These are phyloP conservation scores for Medicago truncatula DNA, from an alignment of 306 rosid genomes.

Conservation along the genomic window MtrunA17r5.0-ANR NC_053042.1:51044001-51044500, in stretches of 20 bases:
- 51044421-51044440: neutral
- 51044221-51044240: neutral
- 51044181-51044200: neutral
- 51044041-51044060: no score
- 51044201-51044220: neutral
- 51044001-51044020: neutral
- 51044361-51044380: neutral
- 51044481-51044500: neutral
- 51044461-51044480: slow-evolving; percentile 7
- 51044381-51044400: neutral
- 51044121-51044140: no score
- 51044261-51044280: neutral
- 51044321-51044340: slow-evolving; percentile 22
- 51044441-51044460: neutral
- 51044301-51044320: neutral
- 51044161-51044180: neutral
- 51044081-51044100: no score
- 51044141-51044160: no score
- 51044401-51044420: neutral
- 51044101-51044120: no score
- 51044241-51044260: neutral
- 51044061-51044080: no score
- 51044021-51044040: no score
- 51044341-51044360: neutral
- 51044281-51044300: neutral